Base-by-base conservation (phyloP, 2,329 filamentous ascomycete genomes). In the Davidsoniella eucalypti region DNA sequence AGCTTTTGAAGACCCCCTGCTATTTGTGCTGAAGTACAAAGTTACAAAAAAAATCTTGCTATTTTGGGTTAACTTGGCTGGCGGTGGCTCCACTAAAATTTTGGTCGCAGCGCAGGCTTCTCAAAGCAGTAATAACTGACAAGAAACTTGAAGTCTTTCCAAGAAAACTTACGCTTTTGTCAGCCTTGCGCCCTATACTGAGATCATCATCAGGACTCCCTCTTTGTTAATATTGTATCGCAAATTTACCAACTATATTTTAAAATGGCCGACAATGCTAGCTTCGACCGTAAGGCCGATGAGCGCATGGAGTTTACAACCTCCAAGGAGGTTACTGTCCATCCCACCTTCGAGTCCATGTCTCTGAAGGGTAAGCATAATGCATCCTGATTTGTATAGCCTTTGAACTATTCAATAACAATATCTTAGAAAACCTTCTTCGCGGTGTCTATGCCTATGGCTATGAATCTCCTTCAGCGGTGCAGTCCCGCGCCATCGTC, bases 221-320 rank as follows among this genome's bases (percentile, higher is more conserved):
- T 44, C 12, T 37, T 45, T 45, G 12, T 47, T 12, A 39, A 4
- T 18, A n/a, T 37, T 25, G 6, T 26, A 39, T 37, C 33, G 21
- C 17, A 40, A 10, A 10, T 4, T 39, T 37, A 29, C 33, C 12
- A 25, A 43, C 25, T 10, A 36, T 48, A 47, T 44, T 47, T 50
- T 53, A 61, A 84, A 56, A 98, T 96, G 92, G 87, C 88, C 56
- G 90, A 96, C 67, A 54, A 59, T 47, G 70, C 69, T 57, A 75
- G 75, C 55, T 80, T 96, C 64, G 90, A 98, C 68, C 83, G 86
- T 69, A 88, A 88, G 70, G 80, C 82, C 56, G 92, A 96, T 66
- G 88, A 94, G 73, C 81, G 86, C 67, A 94, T 96, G 81, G 90
- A 96, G 72, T 96, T 98, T 67, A 84, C 83, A 57, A 98, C 92